Conservation (phyloP, 805 yeast species). For the Yarrowia sp. region DNA sequence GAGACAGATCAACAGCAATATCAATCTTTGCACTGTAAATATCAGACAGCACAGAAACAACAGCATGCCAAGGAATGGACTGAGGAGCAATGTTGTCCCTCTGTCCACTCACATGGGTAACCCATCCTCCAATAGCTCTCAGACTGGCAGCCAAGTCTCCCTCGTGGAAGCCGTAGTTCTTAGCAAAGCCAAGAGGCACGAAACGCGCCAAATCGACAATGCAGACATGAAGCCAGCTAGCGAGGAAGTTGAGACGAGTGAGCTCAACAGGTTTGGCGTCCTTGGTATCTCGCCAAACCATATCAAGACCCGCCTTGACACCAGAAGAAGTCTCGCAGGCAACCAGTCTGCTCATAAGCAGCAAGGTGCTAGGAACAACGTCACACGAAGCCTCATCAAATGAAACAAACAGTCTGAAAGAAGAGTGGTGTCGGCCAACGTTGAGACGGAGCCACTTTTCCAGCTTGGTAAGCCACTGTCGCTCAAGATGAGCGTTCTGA, state of each 20-base stretch:
- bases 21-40: constrained; percentile 64
- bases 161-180: constrained; percentile 72
- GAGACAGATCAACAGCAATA: constrained; percentile 41
- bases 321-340: constrained; percentile 71
- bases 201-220: constrained; percentile 65
- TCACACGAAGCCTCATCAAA: constrained; percentile 58
- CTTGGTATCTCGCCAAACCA: constrained; percentile 49
- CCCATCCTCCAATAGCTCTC: constrained; percentile 54
- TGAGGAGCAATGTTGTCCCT: constrained; percentile 56
- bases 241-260: constrained; percentile 58
- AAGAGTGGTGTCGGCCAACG: constrained; percentile 43
- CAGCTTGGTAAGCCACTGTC: constrained; percentile 64
- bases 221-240: constrained; percentile 75
- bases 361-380: constrained; percentile 58
- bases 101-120: constrained; percentile 47
- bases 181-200: constrained; percentile 67
- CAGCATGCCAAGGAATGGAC: constrained; percentile 61
- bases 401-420: constrained; percentile 70
- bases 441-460: constrained; percentile 56
- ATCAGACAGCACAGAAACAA: constrained; percentile 59
- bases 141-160: constrained; percentile 67
- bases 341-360: constrained; percentile 62
- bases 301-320: constrained; percentile 57
- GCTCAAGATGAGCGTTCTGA: constrained; percentile 81
- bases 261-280: constrained; percentile 54